Base-by-base conservation (phyloP, 1,284 basidiomycete genomes). In the Pseudozyma sp. region DNA sequence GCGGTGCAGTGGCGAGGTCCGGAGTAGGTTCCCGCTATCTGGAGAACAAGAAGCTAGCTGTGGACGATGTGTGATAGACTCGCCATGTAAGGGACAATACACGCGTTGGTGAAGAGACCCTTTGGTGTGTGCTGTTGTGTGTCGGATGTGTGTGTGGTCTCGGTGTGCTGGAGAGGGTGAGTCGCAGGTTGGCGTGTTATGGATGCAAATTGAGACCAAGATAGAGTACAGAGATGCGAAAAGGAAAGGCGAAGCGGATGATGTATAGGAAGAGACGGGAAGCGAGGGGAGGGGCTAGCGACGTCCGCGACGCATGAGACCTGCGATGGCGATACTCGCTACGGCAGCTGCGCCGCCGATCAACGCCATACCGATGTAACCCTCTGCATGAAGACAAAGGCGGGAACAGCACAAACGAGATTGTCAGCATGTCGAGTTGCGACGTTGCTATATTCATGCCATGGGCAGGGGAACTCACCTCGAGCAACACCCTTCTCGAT, bases 341-440 rank as follows among this genome's bases (percentile, higher is more conserved):
- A 97, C 83, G 10, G 95, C 94, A 8, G 92, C 94, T 45, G 90
- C 92, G 55, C 94, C 94, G 48, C 94, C 95, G 35, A 91, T 92
- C 45, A 99, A 87, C 10, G 94, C 96, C 91, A 98, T 94, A 55
- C 96, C 96, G 50, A 94, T 91, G 85, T 94, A 94, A 19, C 93
- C 92, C 85, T 95, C 93, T 94, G 84, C 17, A 4, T 31, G 8
- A 13, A 9, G 17, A 17, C 39, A 37, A 10, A 5, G 19, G 16
- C 6, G 7, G 19, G 14, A 24, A 44, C 8, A 9, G 8, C 19
- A 33, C 34, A 40, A 40, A 7, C 5, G 7, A 16, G 29, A 50
- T 14, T 16, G 43, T 40, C 35, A 39, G 48, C 9, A 9, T 29
- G 46, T 40, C 42, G 42, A 29, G 13, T 0, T 24, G 14, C 5